phyloP scores from a whole-genome alignment of 2,329 filamentous ascomycete genomes.

The Arthrobotrys iridis region DNA sequence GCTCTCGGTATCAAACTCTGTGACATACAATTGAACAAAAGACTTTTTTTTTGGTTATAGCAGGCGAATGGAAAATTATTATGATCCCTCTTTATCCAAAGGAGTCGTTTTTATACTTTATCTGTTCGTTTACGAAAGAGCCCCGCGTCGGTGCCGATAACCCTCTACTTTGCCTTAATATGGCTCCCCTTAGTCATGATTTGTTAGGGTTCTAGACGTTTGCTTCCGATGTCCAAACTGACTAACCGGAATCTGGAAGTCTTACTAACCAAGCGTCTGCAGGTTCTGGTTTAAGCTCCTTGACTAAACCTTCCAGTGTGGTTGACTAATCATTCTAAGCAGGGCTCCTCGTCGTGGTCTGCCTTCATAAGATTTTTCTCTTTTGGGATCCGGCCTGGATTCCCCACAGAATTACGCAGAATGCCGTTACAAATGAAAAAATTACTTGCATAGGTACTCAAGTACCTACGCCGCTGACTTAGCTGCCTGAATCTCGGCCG shows the following conservation, averaged over 20 bases:
- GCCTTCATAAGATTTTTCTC: not conserved
- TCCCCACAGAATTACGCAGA: no score
- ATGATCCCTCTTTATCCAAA: not conserved
- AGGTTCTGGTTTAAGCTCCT: not conserved
- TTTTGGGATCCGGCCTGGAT: not conserved
- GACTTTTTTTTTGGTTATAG: no score
- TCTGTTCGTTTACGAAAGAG: not conserved
- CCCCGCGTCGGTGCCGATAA: not conserved
- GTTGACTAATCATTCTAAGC: conserved; percentile 35
- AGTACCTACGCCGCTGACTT: no score
- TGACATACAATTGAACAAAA: conserved; percentile 26
- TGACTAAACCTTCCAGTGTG: conserved; percentile 25
- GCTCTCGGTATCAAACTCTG: conserved; percentile 21
- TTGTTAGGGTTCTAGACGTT: conserved; percentile 12
- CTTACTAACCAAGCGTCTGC: conserved; percentile 29
- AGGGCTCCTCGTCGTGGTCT: not conserved
- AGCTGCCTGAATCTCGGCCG: not conserved
- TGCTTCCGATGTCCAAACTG: not conserved
- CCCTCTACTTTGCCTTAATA: no score
- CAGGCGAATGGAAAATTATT: not conserved
- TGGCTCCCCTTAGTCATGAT: conserved; percentile 17
- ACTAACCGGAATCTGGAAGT: conserved; percentile 4
- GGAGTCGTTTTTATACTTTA: not conserved
- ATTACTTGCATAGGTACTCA: not conserved
- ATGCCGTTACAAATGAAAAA: not conserved